phyloP scores from a whole-genome alignment of 805 yeast species.

The Lipomyces lipofer region DNA sequence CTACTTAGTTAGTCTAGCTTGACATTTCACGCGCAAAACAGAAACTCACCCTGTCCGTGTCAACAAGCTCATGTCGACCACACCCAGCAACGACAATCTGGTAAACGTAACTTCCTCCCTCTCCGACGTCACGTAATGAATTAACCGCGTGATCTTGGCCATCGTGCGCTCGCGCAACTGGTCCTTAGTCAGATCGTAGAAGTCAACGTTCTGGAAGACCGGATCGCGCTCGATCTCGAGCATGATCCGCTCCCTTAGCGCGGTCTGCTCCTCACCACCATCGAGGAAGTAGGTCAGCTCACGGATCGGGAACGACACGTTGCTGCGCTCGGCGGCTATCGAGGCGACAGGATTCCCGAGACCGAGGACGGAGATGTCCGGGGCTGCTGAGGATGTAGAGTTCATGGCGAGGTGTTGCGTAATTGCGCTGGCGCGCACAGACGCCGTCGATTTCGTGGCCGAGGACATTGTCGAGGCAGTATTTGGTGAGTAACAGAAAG shows the following conservation, averaged over 20 bases:
- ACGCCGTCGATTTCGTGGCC: not conserved
- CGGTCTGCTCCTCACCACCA: slow-evolving; percentile 46
- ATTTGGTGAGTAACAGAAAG: too few species aligned
- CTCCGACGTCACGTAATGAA: slow-evolving; percentile 30
- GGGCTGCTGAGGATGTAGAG: not conserved
- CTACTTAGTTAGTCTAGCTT: slow-evolving; percentile 39
- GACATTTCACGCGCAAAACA: not conserved
- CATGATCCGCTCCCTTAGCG: slow-evolving; percentile 42
- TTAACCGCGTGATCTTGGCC: slow-evolving; percentile 37
- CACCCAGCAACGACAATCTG: slow-evolving; percentile 36
- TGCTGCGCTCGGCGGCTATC: slow-evolving; percentile 45
- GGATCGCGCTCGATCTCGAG: slow-evolving; percentile 59
- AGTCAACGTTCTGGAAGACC: slow-evolving; percentile 46
- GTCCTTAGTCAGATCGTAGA: slow-evolving; percentile 52
- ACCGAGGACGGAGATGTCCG: slow-evolving; percentile 25
- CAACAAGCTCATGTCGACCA: slow-evolving; percentile 69
- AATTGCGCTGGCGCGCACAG: slow-evolving; percentile 7
- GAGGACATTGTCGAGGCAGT: too few species aligned
- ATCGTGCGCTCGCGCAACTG: slow-evolving; percentile 43
- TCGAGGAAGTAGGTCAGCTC: slow-evolving; percentile 48
- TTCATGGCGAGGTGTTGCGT: slow-evolving; percentile 4
- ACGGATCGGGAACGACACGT: slow-evolving; percentile 41
- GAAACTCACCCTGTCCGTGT: slow-evolving; percentile 60
- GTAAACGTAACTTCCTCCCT: slow-evolving; percentile 36
- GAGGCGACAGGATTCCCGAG: slow-evolving; percentile 25